Evolutionary conservation across 148 eudicot genomes (phyloP).

Genomic region (Tetragonia tetragonoides): DNA sequence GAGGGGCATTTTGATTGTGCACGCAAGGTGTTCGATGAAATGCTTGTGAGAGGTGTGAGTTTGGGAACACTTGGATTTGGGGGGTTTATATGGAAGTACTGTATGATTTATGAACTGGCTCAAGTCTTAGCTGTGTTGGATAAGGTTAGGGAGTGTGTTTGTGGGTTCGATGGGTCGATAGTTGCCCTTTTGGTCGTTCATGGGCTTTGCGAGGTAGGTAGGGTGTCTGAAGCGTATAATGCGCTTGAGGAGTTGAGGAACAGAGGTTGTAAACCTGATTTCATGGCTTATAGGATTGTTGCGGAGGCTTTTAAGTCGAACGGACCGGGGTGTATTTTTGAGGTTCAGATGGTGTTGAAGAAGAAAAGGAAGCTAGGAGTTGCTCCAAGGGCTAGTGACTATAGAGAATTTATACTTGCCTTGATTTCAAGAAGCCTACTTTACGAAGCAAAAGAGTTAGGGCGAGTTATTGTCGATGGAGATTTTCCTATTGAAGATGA

Average conservation of each 20-base stretch:
- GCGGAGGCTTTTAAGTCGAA: slow-evolving; percentile 54
- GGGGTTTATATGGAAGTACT: too few species aligned
- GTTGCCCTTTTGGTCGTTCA: slow-evolving; percentile 64
- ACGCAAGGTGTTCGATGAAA: too few species aligned
- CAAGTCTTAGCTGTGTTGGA: slow-evolving; percentile 37
- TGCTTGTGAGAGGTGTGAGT: too few species aligned
- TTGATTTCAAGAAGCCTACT: slow-evolving; percentile 59
- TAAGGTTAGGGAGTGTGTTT: slow-evolving; percentile 37
- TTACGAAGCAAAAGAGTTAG: slow-evolving; percentile 72
- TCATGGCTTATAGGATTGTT: slow-evolving; percentile 79
- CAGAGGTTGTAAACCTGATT: slow-evolving; percentile 78
- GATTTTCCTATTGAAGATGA: slow-evolving; percentile 79
- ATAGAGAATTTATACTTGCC: slow-evolving; percentile 46
- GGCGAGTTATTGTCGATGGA: slow-evolving; percentile 65
- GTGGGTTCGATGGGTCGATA: slow-evolving; percentile 55
- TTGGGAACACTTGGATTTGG: too few species aligned
- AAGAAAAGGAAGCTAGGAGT: slow-evolving; percentile 88
- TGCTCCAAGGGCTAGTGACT: slow-evolving; percentile 64
- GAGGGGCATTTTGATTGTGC: slow-evolving; percentile 34
- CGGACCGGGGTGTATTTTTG: slow-evolving; percentile 47
- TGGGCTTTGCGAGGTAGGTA: slow-evolving; percentile 55
- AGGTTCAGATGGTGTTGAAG: slow-evolving; percentile 61
- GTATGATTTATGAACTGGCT: too few species aligned
- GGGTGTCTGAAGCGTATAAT: slow-evolving; percentile 48
- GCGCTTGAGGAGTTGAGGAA: slow-evolving; percentile 61